Conservation (phyloP, 2,329 filamentous ascomycete species). For the Alternaria alternata region DNA sequence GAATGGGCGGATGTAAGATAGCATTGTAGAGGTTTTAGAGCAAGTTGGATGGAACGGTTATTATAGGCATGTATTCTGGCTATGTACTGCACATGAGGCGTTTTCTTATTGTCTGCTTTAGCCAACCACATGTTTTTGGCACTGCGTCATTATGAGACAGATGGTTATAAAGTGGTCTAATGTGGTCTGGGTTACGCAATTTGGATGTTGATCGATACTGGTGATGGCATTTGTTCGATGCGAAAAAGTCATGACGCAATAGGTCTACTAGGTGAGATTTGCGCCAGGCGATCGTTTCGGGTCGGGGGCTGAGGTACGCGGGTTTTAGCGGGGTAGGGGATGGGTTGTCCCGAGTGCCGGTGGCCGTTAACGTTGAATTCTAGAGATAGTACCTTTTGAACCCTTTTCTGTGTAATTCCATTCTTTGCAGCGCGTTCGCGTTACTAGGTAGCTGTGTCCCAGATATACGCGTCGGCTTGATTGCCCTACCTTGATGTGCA, state of each 20-base stretch:
- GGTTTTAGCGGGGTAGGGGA: constrained; percentile 8
- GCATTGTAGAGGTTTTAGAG: constrained; percentile 16
- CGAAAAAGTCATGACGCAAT: constrained; percentile 41
- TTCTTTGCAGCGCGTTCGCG: too few species aligned
- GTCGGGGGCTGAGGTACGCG: constrained; percentile 7
- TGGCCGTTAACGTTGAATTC: not conserved
- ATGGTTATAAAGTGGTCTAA: not conserved
- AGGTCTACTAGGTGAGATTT: constrained; percentile 9
- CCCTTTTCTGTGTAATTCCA: not conserved
- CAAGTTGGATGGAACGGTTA: not conserved
- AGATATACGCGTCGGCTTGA: not conserved
- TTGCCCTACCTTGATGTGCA: not conserved
- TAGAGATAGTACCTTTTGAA: not conserved
- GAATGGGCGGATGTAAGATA: constrained; percentile 23
- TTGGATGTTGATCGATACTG: constrained; percentile 6
- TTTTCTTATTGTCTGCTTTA: not conserved
- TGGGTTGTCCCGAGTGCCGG: constrained; percentile 2
- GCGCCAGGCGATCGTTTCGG: constrained; percentile 14
- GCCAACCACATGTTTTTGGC: constrained; percentile 16
- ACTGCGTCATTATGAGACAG: constrained; percentile 21
- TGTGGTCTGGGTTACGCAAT: not conserved
- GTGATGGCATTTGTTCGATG: constrained; percentile 17
- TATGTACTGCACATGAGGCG: not conserved
- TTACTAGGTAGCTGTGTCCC: not conserved
- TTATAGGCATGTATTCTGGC: constrained; percentile 2